These are phyloP conservation scores for Puccinia sorghi DNA, from an alignment of 1,284 basidiomycete species.

Conservation along the genomic window DNA sequence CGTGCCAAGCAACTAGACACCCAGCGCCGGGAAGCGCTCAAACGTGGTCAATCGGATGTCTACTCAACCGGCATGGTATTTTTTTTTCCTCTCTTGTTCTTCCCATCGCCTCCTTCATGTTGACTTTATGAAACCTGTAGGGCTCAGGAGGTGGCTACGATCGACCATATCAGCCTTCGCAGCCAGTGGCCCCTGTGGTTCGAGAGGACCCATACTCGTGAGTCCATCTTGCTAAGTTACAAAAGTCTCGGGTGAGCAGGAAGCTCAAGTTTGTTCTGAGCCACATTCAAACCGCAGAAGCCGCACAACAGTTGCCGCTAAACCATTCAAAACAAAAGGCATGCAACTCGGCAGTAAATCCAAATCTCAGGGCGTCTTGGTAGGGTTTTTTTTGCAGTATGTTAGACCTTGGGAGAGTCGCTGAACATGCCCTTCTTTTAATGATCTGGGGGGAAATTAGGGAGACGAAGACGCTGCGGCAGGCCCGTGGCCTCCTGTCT, in stretches of 20 bases:
- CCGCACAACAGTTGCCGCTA: constrained; percentile 65
- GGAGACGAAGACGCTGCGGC: constrained; percentile 34
- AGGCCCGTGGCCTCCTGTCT: constrained; percentile 34
- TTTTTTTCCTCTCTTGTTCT: constrained; percentile 44
- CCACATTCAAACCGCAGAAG: constrained; percentile 62
- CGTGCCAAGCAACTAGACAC: constrained; percentile 97
- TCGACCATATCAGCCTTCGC: constrained; percentile 50
- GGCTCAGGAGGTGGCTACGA: constrained; percentile 51
- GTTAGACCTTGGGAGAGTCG: background rate
- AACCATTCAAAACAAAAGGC: constrained; percentile 89
- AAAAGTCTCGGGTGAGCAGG: constrained; percentile 62
- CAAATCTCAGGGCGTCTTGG: constrained; percentile 73
- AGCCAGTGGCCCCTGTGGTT: constrained; percentile 34
- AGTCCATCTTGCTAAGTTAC: constrained; percentile 52
- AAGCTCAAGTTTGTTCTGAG: constrained; percentile 62
- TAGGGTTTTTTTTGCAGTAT: constrained; percentile 66
- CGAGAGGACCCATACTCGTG: constrained; percentile 43
- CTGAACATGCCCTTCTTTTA: background rate
- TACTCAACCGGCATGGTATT: constrained; percentile 53
- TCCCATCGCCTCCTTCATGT: constrained; percentile 28
- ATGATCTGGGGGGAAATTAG: constrained; percentile 4
- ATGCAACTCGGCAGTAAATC: constrained; percentile 83
- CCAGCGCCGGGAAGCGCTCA: constrained; percentile 90
- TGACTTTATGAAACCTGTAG: constrained; percentile 6
- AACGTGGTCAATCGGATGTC: constrained; percentile 62